Evolutionary conservation across 768 basidiomycete genomes (phyloP), one percentile per base, ranked within the genome.

Genomic region (Pulveroboletus ravenelii): DNA sequence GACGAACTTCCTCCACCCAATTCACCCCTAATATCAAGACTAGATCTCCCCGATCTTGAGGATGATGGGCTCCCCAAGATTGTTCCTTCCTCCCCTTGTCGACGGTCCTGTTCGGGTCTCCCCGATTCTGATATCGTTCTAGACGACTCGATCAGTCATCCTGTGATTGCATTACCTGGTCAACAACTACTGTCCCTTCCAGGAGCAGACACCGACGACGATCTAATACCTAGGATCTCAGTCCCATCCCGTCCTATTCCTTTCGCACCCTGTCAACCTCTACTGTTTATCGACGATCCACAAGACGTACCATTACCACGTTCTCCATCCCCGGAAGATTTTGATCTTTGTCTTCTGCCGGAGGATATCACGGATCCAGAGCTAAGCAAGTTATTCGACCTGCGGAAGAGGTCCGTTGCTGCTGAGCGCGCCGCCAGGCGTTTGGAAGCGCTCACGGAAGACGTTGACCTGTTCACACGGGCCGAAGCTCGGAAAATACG

Each of bases 231-330:
- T 3, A 58, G 52, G 52, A 43, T 47, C 31, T 12, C 46, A 15
- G 5, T 31, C 5, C 39, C 51, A 32, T 35, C 52, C 0, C 48
- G 47, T 44, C 30, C 51, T 31, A 18, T 60, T 35, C 61, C 58
- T 17, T 52, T 44, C 13, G 25, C 58, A 43, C 56, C 58, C 44
- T 43, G 46, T 47, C 58, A 62, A 49, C 56, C 66, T 1, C 69
- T 78, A 9, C 62, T 79, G 10, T 68, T 79, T 35, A 71, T 76
- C 53, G 74, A 73, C 41, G 73, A 71, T 42, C 67, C 70, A 15
- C 70, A 67, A 36, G 72, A 69, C 47, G 70, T 69, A 13, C 68
- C 63, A 2, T 57, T 68, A 13, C 69, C 68, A 6, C 75, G 73
- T 15, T 75, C 77, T 3, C 72, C 72, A 7, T 76, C 74, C 1